These are phyloP conservation scores for Picea sitchensis DNA, from an alignment of 75 land plant species.

Conservation along the genomic window DNA sequence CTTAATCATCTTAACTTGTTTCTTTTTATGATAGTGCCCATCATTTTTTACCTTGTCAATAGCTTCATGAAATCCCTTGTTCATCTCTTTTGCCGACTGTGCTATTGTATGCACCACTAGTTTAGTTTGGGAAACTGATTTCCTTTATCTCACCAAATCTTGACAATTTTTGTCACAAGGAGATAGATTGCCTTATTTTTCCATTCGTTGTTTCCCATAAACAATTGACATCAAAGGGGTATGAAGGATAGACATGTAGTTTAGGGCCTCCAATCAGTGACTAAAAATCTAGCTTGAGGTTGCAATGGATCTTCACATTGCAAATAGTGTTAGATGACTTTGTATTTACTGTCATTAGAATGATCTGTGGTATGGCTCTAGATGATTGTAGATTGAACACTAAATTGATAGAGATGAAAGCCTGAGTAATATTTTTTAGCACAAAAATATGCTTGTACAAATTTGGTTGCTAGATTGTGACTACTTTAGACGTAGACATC, in stretches of 20 bases:
- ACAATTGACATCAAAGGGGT: not conserved
- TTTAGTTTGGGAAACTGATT: not conserved
- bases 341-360: not conserved
- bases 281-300: not conserved
- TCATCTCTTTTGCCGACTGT: not conserved
- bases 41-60: not conserved
- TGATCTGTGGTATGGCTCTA: not conserved
- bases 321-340: not conserved
- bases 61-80: not conserved
- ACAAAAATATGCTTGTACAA: not conserved
- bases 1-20: not conserved
- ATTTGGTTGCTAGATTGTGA: not conserved
- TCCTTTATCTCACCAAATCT: not conserved
- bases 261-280: not conserved
- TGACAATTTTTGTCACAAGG: not conserved
- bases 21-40: not conserved
- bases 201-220: not conserved
- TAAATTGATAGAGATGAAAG: not conserved
- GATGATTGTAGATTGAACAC: not conserved
- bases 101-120: not conserved
- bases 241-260: constrained; percentile 1
- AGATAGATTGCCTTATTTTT: not conserved
- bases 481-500: not conserved
- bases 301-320: not conserved
- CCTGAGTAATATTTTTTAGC: not conserved